Conservation (phyloP, 2,329 filamentous ascomycete species). For the Coniochaeta sp. region DNA sequence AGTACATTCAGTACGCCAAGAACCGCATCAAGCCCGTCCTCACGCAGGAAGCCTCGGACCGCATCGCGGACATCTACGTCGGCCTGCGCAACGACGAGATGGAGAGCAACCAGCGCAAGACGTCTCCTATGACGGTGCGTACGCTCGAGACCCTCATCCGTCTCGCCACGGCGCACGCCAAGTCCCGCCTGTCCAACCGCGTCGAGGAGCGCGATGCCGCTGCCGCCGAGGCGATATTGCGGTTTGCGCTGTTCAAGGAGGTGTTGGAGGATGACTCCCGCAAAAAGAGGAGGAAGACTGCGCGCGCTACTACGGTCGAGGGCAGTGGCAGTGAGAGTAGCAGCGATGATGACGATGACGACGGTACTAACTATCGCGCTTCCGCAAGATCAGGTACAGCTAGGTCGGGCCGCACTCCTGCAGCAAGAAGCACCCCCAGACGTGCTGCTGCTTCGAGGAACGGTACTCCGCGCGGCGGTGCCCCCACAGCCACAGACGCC, state of each 20-base stretch:
- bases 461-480: slow-evolving; percentile 16
- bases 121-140: slow-evolving; percentile 92
- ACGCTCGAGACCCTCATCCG: slow-evolving; percentile 97
- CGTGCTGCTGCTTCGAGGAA: slow-evolving; percentile 23
- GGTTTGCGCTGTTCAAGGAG: slow-evolving; percentile 97
- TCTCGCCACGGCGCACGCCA: slow-evolving; percentile 92
- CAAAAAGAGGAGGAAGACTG: slow-evolving; percentile 73
- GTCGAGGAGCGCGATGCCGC: slow-evolving; percentile 87
- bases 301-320: slow-evolving; percentile 48
- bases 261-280: slow-evolving; percentile 72
- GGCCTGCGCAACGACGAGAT: slow-evolving; percentile 92
- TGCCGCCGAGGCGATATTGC: slow-evolving; percentile 80
- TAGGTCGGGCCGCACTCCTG: slow-evolving; percentile 5
- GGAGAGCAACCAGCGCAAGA: slow-evolving; percentile 87
- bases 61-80: slow-evolving; percentile 87
- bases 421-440: background rate
- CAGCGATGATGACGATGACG: slow-evolving; percentile 47
- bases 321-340: slow-evolving; percentile 45
- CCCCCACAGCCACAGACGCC: slow-evolving; percentile 12
- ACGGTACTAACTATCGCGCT: slow-evolving; percentile 38
- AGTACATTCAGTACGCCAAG: slow-evolving; percentile 98
- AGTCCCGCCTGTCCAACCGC: slow-evolving; percentile 77
- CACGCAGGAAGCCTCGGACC: slow-evolving; percentile 84
- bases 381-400: slow-evolving; percentile 16
- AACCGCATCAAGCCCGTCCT: slow-evolving; percentile 81